Evolutionary conservation across 805 yeast species (phyloP), one percentile per base, ranked within the genome.

Genomic region (Candida jianshihensis): DNA sequence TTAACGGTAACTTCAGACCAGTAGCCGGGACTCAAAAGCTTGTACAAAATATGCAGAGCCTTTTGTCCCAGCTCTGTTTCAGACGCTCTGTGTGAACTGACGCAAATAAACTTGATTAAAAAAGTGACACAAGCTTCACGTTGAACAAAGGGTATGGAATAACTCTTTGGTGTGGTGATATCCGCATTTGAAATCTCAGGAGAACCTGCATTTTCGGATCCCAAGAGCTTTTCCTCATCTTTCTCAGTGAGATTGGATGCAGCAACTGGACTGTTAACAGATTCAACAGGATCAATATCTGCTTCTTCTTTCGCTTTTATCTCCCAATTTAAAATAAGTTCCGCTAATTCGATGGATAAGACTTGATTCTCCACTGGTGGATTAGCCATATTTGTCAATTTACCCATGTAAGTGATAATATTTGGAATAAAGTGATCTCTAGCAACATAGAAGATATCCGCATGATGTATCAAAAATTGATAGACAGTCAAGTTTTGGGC

Each of bases 1-100:
- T 86, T 86, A 15, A 92, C 88, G n/a, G 80, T 73, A 6, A 87
- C 94, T 46, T 87, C 96, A 0, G 86, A 71, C 97, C 97, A 90
- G 42, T 74, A 76, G 0, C 70, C 71, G 4, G 84, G 77, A 9
- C 86, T 77, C 38, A 89, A 63, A 12, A 90, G 64, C 36, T 77
- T 79, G 36, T 83, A 79, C 33, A 92, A 63, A 10, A 88, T 78
- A n/a, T 76, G 78, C 35, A 92, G 59, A 1, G 96, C 92, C 32
- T 86, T 74, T 39, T 79, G 79, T 12, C 96, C 94, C 4, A 87
- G 61, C 37, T 83, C 88, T 47, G 78, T 78, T 43, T 88, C 96
- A 0, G 92, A 75, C 0, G 90, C 88, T 43, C 92, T 70, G 40
- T 83, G 89, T 3, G 85, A 85, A 38, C 87, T 79, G 28, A 88